These are phyloP conservation scores for Cutaneotrichosporon spelunceum DNA, from an alignment of 1,284 basidiomycete genomes.

Conservation along the genomic window DNA sequence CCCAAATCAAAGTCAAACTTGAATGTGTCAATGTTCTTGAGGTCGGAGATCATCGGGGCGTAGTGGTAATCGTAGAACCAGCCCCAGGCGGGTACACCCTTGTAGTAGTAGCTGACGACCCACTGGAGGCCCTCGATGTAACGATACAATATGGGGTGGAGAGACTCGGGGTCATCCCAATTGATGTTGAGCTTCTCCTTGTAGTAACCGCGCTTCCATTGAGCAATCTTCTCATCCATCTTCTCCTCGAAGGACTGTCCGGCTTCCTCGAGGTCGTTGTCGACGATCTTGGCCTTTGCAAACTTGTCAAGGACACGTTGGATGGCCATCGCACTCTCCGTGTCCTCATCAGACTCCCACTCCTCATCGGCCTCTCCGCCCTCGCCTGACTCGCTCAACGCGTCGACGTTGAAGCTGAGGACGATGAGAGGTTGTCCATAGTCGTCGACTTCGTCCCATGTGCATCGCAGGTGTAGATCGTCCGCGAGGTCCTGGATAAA, in stretches of 20 bases:
- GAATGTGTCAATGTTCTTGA: constrained; percentile 73
- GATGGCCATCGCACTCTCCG: constrained; percentile 66
- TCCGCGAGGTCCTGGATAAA: constrained; percentile 73
- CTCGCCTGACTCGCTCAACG: constrained; percentile 29
- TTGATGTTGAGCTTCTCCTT: constrained; percentile 81
- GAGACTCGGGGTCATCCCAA: constrained; percentile 62
- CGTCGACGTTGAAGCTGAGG: constrained; percentile 58
- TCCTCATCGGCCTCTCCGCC: constrained; percentile 35
- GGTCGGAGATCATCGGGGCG: constrained; percentile 87
- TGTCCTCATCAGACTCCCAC: constrained; percentile 54
- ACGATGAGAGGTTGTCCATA: constrained; percentile 61
- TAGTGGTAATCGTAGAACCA: constrained; percentile 99
- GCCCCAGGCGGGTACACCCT: constrained; percentile 92
- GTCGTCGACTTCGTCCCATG: constrained; percentile 88
- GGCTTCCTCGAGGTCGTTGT: constrained; percentile 65
- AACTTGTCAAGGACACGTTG: constrained; percentile 84
- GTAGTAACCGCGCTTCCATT: constrained; percentile 91
- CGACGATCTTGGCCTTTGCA: constrained; percentile 70
- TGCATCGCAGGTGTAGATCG: constrained; percentile 68
- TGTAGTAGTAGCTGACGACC: constrained; percentile 99
- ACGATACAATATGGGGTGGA: constrained; percentile 67
- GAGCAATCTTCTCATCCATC: constrained; percentile 77
- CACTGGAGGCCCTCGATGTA: constrained; percentile 96
- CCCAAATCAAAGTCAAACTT: constrained; percentile 82
- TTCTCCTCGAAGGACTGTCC: constrained; percentile 71